Conservation (phyloP, 257 asterid genomes). For the Handroanthus guayacan region DNA sequence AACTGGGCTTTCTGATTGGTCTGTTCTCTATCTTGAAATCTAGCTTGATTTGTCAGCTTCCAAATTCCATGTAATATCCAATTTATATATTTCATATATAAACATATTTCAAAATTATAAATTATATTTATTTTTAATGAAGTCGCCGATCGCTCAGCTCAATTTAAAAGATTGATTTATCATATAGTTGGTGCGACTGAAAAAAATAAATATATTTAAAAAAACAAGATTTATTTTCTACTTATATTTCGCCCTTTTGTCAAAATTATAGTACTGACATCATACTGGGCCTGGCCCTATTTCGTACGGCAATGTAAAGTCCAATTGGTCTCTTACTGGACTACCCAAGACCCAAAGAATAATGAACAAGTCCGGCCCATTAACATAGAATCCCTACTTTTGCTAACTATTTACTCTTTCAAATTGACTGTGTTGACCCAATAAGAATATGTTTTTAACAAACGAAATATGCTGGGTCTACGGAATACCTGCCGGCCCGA, state of each 20-base stretch:
- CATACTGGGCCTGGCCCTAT: neutral
- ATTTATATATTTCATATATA: neutral
- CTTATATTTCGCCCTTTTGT: too few species aligned
- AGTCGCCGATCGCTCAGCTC: too few species aligned
- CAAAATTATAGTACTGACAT: neutral
- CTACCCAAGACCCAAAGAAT: neutral
- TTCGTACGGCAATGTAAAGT: neutral
- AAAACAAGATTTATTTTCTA: too few species aligned
- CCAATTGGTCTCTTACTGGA: constrained; percentile 15
- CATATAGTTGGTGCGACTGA: too few species aligned
- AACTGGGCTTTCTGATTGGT: constrained; percentile 59
- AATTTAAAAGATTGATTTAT: too few species aligned
- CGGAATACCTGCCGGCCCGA: constrained; percentile 37
- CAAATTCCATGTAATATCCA: neutral
- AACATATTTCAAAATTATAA: too few species aligned
- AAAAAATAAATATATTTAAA: too few species aligned
- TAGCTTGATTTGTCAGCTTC: neutral
- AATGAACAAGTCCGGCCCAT: too few species aligned
- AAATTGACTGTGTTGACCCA: constrained; percentile 30
- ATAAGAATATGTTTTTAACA: neutral
- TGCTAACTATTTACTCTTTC: neutral
- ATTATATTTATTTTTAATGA: too few species aligned
- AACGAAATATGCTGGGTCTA: neutral
- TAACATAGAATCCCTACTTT: too few species aligned
- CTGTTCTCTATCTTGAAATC: constrained; percentile 64